Base-by-base conservation (phyloP, 495 filamentous ascomycete species). In the Penicillium arizonense region DNA sequence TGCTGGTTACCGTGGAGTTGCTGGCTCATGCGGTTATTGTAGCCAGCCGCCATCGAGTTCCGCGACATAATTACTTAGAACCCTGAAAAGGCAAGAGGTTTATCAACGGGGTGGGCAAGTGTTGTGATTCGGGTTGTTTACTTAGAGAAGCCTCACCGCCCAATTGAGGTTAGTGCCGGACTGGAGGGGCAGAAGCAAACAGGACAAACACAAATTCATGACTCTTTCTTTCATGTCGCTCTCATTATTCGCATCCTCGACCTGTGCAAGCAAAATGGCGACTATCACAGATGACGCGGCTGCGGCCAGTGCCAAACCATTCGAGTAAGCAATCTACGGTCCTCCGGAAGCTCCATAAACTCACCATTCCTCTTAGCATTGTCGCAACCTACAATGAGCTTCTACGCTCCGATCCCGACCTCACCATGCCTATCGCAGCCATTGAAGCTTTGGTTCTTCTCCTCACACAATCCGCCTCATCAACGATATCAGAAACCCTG, bases 351-450 rank as follows among this genome's bases (percentile, higher is more conserved):
- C 44, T 28, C n/a, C 21, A 24, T 4, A 21, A 39, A 45, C 66
- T 69, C 28, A 70, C 48, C 18, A 41, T 44, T 10, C 9, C n/a
- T n/a, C n/a, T n/a, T 24, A 80, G 77, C 62, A 81, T 87, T 55
- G 79, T 84, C 63, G 65, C 72, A 39, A 80, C 78, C 37, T 87
- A 87, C 75, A 76, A 78, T 71, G 62, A 74, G 44, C 71, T 87
- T 47, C 80, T 86, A 45, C 63, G 63, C 59, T 74, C 75, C 40
- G 91, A 96, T 70, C 83, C 86, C 12, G 88, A 94, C 24, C 81
- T 97, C 36, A 96, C 91, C 23, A 96, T 96, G 89, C 90, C 93
- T 43, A 87, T 98, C 44, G 94, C 93, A 2, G 92, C 94, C 47
- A 96, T 98, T 68, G 91, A 97, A 73, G 84, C 94, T 33, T 81